A percentile compares a stretch with the other conserved stretches of the same genome.
Conservation (phyloP, 2,329 filamentous ascomycete genomes). For the Teratosphaeria pseudoeucalypti region DNA sequence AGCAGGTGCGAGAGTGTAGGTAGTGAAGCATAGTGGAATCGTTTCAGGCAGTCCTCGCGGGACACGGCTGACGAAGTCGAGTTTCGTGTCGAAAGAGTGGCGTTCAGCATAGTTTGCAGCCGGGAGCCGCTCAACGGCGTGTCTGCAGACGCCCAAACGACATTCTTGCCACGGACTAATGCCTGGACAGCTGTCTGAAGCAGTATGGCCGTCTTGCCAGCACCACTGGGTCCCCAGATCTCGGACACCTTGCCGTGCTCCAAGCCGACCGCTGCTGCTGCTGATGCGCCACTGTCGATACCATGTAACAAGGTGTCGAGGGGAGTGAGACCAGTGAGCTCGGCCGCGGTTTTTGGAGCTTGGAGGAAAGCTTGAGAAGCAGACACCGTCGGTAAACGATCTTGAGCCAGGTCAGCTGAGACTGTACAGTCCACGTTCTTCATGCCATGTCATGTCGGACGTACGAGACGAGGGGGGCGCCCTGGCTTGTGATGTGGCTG, state of each 20-base stretch:
- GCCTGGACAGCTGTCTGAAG: conserved; percentile 4
- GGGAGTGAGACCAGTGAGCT: conserved; percentile 38
- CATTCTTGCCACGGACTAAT: conserved; percentile 1
- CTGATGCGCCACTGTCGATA: conserved; percentile 22
- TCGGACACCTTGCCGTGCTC: conserved; percentile 71
- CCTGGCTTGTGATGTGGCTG: conserved; percentile 10
- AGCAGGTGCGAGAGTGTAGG: conserved; percentile 56
- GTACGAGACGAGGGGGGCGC: conserved; percentile 29
- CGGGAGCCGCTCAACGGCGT: not conserved
- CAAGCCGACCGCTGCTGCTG: conserved; percentile 29
- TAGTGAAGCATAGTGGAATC: conserved; percentile 53
- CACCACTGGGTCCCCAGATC: conserved; percentile 76
- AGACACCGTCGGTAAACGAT: conserved; percentile 66
- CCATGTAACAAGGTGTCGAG: conserved; percentile 35
- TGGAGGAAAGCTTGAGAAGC: conserved; percentile 60
- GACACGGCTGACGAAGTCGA: not conserved
- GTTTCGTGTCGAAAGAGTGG: not conserved
- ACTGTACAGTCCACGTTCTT: no score
- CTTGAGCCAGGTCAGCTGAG: conserved; percentile 31
- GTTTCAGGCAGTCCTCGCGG: not conserved
- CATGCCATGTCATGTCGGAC: conserved; percentile 5
- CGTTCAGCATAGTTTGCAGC: not conserved
- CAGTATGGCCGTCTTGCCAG: conserved; percentile 77
- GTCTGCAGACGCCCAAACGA: conserved; percentile 3
- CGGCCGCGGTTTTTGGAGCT: conserved; percentile 36